These are phyloP conservation scores for Ophiostoma novo-ulmi DNA, from an alignment of 2,329 filamentous ascomycete species.

Conservation along the genomic window DNA sequence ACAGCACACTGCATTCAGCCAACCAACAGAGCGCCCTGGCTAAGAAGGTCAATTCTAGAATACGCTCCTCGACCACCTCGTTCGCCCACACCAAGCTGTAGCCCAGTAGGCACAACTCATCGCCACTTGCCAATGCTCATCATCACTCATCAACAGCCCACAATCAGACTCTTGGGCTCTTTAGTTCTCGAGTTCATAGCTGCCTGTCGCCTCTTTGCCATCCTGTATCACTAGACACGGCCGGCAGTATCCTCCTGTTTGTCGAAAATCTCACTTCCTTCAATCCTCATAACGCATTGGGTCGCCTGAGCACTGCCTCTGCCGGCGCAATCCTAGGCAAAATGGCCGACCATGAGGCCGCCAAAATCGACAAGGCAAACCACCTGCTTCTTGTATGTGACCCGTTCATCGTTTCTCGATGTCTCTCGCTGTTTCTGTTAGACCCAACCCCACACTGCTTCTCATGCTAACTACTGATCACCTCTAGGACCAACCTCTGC, in stretches of 20 bases:
- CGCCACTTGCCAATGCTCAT: not conserved
- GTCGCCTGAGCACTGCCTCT: not conserved
- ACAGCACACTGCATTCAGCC: not conserved
- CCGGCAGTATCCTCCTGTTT: not conserved
- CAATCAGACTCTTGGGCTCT: not conserved
- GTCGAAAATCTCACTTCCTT: no score
- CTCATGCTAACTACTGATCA: not conserved
- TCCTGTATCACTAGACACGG: not conserved
- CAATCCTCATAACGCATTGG: not conserved
- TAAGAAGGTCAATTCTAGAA: not conserved
- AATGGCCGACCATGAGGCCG: conserved; percentile 58
- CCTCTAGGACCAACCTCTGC: conserved; percentile 79
- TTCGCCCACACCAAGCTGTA: not conserved
- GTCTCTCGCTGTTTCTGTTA: not conserved
- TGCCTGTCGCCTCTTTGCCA: not conserved
- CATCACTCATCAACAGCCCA: not conserved
- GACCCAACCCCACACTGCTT: not conserved
- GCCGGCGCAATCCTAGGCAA: conserved; percentile 24
- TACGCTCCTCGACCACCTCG: not conserved
- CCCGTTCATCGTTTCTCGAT: not conserved
- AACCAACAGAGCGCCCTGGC: not conserved
- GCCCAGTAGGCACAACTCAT: not conserved
- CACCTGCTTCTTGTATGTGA: conserved; percentile 65
- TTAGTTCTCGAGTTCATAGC: not conserved
- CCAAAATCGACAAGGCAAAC: conserved; percentile 66